phyloP scores from a whole-genome alignment of 164 flowering plant species.

The Piper betle region DNA sequence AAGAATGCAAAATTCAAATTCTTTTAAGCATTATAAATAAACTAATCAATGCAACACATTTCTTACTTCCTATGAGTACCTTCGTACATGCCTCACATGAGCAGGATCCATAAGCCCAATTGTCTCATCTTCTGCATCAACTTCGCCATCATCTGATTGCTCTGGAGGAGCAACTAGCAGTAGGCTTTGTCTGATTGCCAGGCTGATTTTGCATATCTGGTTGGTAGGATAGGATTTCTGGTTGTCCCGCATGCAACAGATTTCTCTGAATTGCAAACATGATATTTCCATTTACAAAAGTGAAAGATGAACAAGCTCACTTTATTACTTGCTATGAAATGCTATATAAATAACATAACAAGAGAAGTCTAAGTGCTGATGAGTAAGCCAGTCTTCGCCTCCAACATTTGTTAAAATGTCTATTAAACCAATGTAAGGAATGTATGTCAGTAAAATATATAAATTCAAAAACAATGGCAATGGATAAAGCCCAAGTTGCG shows the following conservation, averaged over 20 bases:
- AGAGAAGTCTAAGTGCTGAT: not conserved
- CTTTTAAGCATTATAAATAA: no score
- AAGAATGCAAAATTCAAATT: no score
- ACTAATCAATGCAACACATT: no score
- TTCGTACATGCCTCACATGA: no score
- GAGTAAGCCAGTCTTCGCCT: no score
- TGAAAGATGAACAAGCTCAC: not conserved
- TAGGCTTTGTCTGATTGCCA: conserved; percentile 26
- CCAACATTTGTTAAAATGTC: no score
- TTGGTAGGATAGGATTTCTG: conserved; percentile 34
- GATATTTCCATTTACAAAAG: conserved; percentile 31
- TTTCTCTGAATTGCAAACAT: conserved; percentile 33
- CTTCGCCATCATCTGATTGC: conserved; percentile 77
- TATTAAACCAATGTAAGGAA: not conserved
- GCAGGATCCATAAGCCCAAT: no score
- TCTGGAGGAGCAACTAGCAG: conserved; percentile 81
- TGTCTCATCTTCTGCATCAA: no score
- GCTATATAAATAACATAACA: not conserved
- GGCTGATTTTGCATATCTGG: conserved; percentile 34
- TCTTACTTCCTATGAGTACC: no score
- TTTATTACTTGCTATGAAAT: not conserved
- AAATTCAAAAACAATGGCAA: no score
- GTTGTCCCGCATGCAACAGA: conserved; percentile 25
- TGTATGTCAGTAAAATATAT: no score
- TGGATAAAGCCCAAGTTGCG: no score